Evolutionary conservation across 2,329 filamentous ascomycete species (phyloP).

Genomic region (Sclerotinia glacialis): DNA sequence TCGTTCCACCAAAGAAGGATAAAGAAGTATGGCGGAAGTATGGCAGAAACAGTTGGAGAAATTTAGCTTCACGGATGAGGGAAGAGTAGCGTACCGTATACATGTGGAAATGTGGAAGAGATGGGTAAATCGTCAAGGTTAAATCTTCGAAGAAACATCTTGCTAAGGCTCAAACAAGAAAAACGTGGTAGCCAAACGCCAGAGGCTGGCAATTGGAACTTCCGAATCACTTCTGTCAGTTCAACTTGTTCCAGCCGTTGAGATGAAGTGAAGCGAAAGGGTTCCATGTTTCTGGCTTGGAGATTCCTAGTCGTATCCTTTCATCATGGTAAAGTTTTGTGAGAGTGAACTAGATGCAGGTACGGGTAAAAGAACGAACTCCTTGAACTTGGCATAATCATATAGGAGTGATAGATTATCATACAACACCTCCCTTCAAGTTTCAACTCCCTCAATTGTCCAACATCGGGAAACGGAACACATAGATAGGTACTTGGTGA

Average conservation of each 20-base stretch:
- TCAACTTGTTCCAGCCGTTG: not conserved
- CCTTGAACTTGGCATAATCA: not conserved
- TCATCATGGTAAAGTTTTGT: not conserved
- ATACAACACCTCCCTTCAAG: not conserved
- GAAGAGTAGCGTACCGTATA: not conserved
- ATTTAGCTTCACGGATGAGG: conserved; percentile 4
- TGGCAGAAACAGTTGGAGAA: conserved; percentile 13
- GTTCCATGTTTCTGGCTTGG: not conserved
- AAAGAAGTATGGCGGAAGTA: not conserved
- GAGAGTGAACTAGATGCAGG: not conserved
- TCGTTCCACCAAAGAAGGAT: not conserved
- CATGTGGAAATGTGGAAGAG: not conserved
- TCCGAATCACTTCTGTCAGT: not conserved
- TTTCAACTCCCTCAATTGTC: not conserved
- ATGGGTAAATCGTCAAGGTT: not conserved
- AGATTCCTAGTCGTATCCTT: not conserved
- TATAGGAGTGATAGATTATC: not conserved
- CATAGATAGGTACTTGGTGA: too few species aligned
- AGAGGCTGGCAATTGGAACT: not conserved
- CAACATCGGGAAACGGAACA: not conserved
- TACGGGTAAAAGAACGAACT: not conserved
- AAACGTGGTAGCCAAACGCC: conserved; percentile 9
- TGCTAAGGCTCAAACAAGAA: conserved; percentile 14
- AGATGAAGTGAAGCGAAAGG: not conserved
- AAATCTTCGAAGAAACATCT: conserved; percentile 23